Base-by-base conservation (phyloP, 1,284 basidiomycete genomes). In the Inonotus obliquus region DNA sequence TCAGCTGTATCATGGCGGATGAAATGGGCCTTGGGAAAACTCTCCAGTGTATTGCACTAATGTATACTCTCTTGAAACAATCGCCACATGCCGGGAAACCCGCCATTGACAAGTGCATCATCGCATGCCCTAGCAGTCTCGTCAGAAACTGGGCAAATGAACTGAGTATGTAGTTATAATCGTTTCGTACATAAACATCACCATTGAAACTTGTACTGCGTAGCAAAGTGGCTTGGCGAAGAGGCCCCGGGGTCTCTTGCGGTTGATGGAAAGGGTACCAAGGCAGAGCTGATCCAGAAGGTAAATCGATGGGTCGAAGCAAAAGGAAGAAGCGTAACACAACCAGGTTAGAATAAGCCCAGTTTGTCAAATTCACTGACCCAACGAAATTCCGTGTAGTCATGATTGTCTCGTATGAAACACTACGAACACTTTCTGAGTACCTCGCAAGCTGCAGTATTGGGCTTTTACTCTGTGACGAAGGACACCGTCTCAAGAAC, bases 81-180 rank as follows among this genome's bases (percentile, higher is more conserved):
- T 98, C 96, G 0, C 95, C 97, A 0, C 83, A 87, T 53, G 79
- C 95, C 0, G 85, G 89, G 27, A 97, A 91, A 72, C 80, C 87
- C 0, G 90, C 93, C 0, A 96, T 98, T 68, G 96, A 99, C 71
- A 99, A 99, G 74, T 96, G 92, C 63, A 96, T 99, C 72, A 98
- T 99, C 66, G 96, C 90, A 0, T 99, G 97, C 72, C 97, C 97
- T 0, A 94, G 95, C 2, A 97, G 93, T 77, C 77, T 99, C 59
- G 96, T 99, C 27, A 92, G 92, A 70, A 99, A 99, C 71, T 99
- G 96, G 96, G 96, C 95, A 0, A 98, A 99, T 72, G 96, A 99
- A 76, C 80, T 99, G 21, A 85, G 94, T 88, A 65, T 60, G 84
- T 75, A 25, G 5, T n/a, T 27, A 23, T 54, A 25, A 52, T 58